A percentile compares a stretch with the other conserved stretches of the same genome.
Evolutionary conservation across 2,329 filamentous ascomycete genomes (phyloP).

Genomic region (Ophiostoma fasciatum): DNA sequence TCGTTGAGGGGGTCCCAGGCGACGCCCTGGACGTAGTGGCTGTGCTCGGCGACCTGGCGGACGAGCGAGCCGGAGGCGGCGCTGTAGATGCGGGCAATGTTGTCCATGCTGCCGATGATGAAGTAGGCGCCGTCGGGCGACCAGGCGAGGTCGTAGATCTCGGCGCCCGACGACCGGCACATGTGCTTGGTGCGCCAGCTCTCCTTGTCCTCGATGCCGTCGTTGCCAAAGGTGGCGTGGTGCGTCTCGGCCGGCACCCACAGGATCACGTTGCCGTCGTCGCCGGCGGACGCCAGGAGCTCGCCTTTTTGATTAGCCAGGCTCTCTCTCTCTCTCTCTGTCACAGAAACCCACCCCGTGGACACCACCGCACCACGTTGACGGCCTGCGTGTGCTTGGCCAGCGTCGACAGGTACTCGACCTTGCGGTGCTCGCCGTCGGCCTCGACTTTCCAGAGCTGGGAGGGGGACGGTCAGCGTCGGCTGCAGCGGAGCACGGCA

Average conservation of each 20-base stretch:
- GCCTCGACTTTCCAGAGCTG: slow-evolving; percentile 84
- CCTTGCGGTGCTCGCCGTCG: slow-evolving; percentile 72
- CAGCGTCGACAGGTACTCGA: slow-evolving; percentile 83
- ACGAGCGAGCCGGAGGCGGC: slow-evolving; percentile 56
- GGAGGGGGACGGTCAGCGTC: neutral
- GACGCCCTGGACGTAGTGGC: slow-evolving; percentile 95
- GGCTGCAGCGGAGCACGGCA: too few species aligned
- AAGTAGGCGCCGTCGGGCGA: slow-evolving; percentile 94
- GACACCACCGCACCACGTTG: slow-evolving; percentile 93
- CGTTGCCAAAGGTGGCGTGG: slow-evolving; percentile 60
- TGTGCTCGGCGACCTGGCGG: slow-evolving; percentile 91
- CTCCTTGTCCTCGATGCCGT: slow-evolving; percentile 84
- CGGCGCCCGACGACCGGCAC: slow-evolving; percentile 86
- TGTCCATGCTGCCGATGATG: slow-evolving; percentile 99
- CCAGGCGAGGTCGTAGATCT: slow-evolving; percentile 98
- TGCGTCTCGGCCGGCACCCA: slow-evolving; percentile 82
- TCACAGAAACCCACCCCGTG: slow-evolving; percentile 64
- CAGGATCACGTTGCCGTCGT: slow-evolving; percentile 91
- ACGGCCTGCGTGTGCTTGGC: slow-evolving; percentile 92
- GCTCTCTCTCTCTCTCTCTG: too few species aligned
- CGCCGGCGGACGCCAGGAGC: slow-evolving; percentile 83
- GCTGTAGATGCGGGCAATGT: slow-evolving; percentile 93
- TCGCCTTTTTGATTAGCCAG: slow-evolving; percentile 45
- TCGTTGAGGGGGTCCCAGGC: slow-evolving; percentile 98
- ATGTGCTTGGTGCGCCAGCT: slow-evolving; percentile 95